A percentile compares a stretch with the other conserved stretches of the same genome.
Conservation (phyloP, 2,329 filamentous ascomycete species). For the Blumeriella jaapii region DNA sequence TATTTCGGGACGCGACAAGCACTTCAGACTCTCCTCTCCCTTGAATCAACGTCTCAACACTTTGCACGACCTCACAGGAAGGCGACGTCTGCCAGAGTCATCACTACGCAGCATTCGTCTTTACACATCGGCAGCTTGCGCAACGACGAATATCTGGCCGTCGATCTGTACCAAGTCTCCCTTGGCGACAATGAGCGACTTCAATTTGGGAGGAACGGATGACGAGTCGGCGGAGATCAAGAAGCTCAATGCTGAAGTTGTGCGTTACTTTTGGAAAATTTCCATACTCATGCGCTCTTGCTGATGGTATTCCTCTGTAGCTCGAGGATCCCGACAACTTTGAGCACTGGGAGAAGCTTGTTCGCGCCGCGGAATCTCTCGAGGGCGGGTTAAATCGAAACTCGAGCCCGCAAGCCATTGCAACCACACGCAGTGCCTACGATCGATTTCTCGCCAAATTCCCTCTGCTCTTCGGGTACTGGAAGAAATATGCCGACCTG, state of each 20-base stretch:
- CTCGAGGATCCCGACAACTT: conserved; percentile 71
- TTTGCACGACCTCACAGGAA: no score
- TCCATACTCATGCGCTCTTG: not conserved
- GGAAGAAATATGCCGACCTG: conserved; percentile 98
- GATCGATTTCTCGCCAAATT: conserved; percentile 92
- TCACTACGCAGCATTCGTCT: no score
- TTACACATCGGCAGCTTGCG: no score
- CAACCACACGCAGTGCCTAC: conserved; percentile 76
- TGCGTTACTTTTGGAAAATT: conserved; percentile 35
- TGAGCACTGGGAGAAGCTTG: conserved; percentile 87
- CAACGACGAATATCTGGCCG: no score
- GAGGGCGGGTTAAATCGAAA: conserved; percentile 94
- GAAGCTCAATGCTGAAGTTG: conserved; percentile 67
- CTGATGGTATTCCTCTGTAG: conserved; percentile 16
- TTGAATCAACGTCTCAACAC: not conserved
- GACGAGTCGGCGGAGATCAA: conserved; percentile 76
- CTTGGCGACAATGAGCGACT: conserved; percentile 50
- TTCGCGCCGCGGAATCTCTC: conserved; percentile 69
- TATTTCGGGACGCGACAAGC: not conserved
- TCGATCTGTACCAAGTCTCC: not conserved
- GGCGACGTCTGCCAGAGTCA: no score
- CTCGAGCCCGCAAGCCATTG: conserved; percentile 86
- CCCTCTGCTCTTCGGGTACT: conserved; percentile 92
- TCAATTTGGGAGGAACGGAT: conserved; percentile 61
- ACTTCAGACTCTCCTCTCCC: not conserved